These are phyloP conservation scores for Zasmidium angulare DNA, from an alignment of 2,329 filamentous ascomycete species.

Conservation along the genomic window DNA sequence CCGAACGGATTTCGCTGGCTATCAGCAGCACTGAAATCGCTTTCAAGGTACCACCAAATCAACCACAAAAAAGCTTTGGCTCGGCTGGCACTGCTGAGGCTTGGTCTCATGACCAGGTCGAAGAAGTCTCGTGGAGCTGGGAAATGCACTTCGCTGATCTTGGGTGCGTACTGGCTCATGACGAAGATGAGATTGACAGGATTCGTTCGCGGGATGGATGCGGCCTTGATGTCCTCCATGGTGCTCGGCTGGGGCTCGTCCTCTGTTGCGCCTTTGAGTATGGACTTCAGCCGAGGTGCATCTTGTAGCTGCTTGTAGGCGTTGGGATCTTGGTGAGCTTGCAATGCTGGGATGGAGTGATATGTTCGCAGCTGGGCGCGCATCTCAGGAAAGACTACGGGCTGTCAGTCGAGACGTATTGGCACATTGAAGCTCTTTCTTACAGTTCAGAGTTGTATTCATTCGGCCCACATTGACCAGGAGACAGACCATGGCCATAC, in stretches of 20 bases:
- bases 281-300: conserved; percentile 92
- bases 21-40: conserved; percentile 85
- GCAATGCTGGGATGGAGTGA: conserved; percentile 93
- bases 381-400: conserved; percentile 95
- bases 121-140: conserved; percentile 85
- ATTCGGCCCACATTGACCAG: conserved; percentile 96
- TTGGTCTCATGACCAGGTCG: conserved; percentile 89
- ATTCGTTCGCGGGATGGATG: conserved; percentile 76
- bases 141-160: conserved; percentile 92
- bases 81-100: conserved; percentile 76
- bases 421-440: conserved; percentile 31
- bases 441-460: conserved; percentile 98
- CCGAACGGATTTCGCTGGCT: conserved; percentile 92
- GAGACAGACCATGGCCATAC: conserved; percentile 99
- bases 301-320: conserved; percentile 98
- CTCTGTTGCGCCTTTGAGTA: conserved; percentile 93
- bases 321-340: conserved; percentile 90
- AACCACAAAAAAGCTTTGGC: conserved; percentile 92
- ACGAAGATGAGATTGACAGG: conserved; percentile 97
- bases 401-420: conserved; percentile 19
- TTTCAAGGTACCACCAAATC: conserved; percentile 99
- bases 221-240: conserved; percentile 75
- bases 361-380: conserved; percentile 95
- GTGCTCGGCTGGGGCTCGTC: conserved; percentile 82
- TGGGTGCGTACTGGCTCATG: conserved; percentile 83